Evolutionary conservation across 2,329 filamentous ascomycete genomes (phyloP), one percentile per base, ranked within the genome.

Genomic region (Metarhizium rileyi): DNA sequence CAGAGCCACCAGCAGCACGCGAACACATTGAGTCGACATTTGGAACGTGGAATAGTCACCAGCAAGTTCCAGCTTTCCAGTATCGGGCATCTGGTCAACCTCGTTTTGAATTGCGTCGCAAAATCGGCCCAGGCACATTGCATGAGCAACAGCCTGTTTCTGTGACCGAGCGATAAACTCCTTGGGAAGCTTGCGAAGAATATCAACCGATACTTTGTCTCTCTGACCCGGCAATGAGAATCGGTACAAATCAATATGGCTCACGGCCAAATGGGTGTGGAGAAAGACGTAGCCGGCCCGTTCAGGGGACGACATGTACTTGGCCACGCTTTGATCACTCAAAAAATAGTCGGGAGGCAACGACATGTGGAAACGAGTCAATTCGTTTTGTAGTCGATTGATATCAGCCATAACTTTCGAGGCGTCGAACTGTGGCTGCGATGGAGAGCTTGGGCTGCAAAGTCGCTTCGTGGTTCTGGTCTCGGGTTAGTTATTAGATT

Each of bases 221-320:
- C 61, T 56, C 1, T 68, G 57, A 1, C 64, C 64, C 0, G 68
- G 68, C 6, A 70, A 55, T 14, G 65, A 62, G 50, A 69, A 67
- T 10, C 68, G 61, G 50, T 71, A 71, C 6, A 71, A 54, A 28
- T 70, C 67, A 12, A 70, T 61, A 48, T 70, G 66, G 35, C 64
- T 59, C 6, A 62, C 59, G 25, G 63, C 64, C 18, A 70, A 57
- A 45, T 63, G 61, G 1, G 62, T 64, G 53, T 70, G 66, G 25
- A 71, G 59, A 53, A 66, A 66, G 28, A 68, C 60, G 43, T 66
- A 70, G 23, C 63, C 65, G 5, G 60, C 55, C 22, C 63, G 58
- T 40, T 69, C 59, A 3, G 60, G 50, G 2, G 60, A 60, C 3
- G 55, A 55, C 25, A 67, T 59, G 48, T 64, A 66, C 41, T 55